phyloP scores from a whole-genome alignment of 2,329 filamentous ascomycete species.

The Cercospora canescens region DNA sequence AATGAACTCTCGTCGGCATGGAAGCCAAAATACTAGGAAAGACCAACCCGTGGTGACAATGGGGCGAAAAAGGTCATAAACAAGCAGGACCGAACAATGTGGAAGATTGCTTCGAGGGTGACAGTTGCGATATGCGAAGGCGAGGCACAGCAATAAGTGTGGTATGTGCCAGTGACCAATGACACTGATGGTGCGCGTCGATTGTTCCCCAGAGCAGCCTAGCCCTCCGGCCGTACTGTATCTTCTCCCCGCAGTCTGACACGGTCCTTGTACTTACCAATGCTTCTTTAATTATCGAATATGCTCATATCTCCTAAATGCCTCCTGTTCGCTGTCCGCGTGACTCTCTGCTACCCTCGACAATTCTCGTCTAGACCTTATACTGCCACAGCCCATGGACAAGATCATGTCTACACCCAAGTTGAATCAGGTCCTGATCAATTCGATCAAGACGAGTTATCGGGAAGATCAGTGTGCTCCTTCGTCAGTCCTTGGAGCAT shows the following conservation, averaged over 20 bases:
- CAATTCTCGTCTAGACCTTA: no score
- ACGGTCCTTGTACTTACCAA: no score
- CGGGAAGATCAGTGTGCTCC: background rate
- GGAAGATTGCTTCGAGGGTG: background rate
- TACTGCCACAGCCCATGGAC: no score
- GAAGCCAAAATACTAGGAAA: no score
- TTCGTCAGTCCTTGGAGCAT: background rate
- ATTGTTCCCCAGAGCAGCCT: background rate
- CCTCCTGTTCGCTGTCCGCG: no score
- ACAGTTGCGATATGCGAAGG: background rate
- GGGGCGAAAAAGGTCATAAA: no score
- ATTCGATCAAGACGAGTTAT: background rate
- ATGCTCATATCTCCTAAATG: no score
- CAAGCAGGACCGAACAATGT: background rate
- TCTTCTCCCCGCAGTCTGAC: background rate
- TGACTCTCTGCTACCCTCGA: no score
- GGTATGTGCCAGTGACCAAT: background rate
- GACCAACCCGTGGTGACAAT: no score
- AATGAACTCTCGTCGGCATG: no score
- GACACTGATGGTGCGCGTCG: background rate
- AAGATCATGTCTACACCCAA: no score
- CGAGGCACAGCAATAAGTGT: background rate
- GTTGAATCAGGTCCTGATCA: background rate
- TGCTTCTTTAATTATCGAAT: no score
- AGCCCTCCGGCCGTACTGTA: background rate